These are phyloP conservation scores for Chlorella sp. DNA, from an alignment of 139 green algal species.

Conservation along the genomic window DNA sequence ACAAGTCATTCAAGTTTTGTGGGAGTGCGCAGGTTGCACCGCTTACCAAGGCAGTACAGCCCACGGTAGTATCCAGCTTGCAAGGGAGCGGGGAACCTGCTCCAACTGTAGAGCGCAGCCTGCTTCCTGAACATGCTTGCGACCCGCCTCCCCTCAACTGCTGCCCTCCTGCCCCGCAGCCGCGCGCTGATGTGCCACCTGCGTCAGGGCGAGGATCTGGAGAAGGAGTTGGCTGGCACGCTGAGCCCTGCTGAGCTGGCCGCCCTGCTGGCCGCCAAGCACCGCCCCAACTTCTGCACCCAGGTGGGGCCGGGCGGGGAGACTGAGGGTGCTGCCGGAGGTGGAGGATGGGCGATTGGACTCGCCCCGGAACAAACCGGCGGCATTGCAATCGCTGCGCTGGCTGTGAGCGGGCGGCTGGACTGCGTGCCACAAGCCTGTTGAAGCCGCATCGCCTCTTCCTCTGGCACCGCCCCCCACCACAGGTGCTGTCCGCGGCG, in stretches of 20 bases:
- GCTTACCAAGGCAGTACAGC: no score
- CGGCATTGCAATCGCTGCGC: no score
- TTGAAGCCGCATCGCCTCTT: no score
- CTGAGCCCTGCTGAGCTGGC: constrained; percentile 38
- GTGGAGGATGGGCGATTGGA: no score
- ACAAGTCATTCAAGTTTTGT: background rate
- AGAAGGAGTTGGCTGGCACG: constrained; percentile 21
- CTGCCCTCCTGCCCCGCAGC: background rate
- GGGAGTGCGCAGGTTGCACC: background rate
- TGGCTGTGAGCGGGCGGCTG: no score
- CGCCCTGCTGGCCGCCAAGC: constrained; percentile 30
- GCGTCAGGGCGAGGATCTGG: constrained; percentile 7
- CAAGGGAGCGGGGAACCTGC: no score
- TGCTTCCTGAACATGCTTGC: background rate
- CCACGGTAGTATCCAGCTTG: no score
- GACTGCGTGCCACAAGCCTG: no score
- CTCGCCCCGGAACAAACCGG: no score
- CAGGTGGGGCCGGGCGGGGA: no score
- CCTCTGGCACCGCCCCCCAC: no score
- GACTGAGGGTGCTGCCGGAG: no score
- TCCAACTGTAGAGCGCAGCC: background rate
- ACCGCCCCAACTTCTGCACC: constrained; percentile 42
- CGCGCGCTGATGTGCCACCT: constrained; percentile 34
- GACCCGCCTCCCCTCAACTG: background rate
- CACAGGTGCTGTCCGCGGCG: constrained; percentile 15